A percentile compares a stretch with the other conserved stretches of the same genome.
Conservation (phyloP, 352 stramenopile genomes). For the Phytopythium oedochilum region DNA sequence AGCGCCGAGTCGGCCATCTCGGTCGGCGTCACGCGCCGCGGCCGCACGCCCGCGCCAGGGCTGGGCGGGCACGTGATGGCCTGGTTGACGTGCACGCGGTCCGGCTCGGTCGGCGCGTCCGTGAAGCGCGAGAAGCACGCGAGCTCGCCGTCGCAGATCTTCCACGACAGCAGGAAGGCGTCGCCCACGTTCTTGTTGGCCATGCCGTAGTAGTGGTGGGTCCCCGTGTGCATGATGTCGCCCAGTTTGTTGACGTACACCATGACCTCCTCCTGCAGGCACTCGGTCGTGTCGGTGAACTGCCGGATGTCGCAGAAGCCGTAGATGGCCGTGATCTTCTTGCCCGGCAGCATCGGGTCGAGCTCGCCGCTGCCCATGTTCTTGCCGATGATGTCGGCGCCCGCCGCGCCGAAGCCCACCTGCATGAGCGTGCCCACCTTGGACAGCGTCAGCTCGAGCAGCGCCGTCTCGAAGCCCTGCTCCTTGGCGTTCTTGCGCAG, state of each 20-base stretch:
- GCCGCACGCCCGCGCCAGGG: conserved; percentile 51
- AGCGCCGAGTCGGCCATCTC: conserved; percentile 92
- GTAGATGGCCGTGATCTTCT: conserved; percentile 93
- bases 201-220: conserved; percentile 84
- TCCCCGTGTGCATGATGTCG: conserved; percentile 86
- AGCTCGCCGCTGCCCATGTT: conserved; percentile 87
- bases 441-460: conserved; percentile 76
- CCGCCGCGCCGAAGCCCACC: conserved; percentile 75
- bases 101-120: conserved; percentile 68
- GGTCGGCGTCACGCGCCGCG: conserved; percentile 75
- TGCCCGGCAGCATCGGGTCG: conserved; percentile 85
- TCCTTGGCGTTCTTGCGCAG: conserved; percentile 79
- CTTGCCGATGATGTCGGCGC: conserved; percentile 81
- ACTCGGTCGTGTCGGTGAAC: conserved; percentile 90
- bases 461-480: conserved; percentile 67
- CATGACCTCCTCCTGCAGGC: conserved; percentile 90
- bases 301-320: conserved; percentile 94
- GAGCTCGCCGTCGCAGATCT: conserved; percentile 84
- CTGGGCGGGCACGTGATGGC: conserved; percentile 67
- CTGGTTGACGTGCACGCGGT: conserved; percentile 67
- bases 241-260: conserved; percentile 91
- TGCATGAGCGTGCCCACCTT: conserved; percentile 87
- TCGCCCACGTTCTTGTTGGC: conserved; percentile 90
- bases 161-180: conserved; percentile 94
- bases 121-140: conserved; percentile 77